Base-by-base conservation (phyloP, 2,329 filamentous ascomycete genomes). In the Penicillium psychrosexuale region DNA sequence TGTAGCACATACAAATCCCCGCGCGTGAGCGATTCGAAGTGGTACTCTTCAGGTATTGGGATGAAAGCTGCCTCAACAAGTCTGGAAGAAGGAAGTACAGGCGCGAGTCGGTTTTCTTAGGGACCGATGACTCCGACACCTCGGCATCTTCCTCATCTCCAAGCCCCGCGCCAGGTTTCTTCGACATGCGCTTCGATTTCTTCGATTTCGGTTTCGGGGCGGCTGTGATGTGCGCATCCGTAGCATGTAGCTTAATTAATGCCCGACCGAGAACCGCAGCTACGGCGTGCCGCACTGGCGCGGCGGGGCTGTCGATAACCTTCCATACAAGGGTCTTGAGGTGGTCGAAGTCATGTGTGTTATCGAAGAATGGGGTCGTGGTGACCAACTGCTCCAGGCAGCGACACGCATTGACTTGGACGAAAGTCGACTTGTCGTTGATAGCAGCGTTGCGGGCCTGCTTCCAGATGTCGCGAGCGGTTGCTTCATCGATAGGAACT, bases 401-500 rank as follows among this genome's bases (percentile, higher is more conserved):
- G 61, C 85, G 85, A 66, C 89, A 95, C 8, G 90, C 89, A 53
- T 85, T 84, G 15, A 88, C 82, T 69, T 96, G 85, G 8, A 93
- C 91, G 33, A 96, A 80, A 3, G 85, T 81, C 4, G 91, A 89
- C 73, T 94, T 97, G 72, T 99, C 95, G 56, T 80, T 81, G 0
- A 85, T 81, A 28, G 88, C 88, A 63, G 88, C 82, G 72, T 82
- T 90, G 59, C 94, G 86, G 27, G 86, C 88, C 70, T 93, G 89
- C 73, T 97, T 99, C 91, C 91, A 97, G 15, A 95, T 84, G 70
- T 97, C 92, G 67, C 91, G 85, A n/a, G 89, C 89, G 36, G 92
- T 80, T 51, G 78, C 80, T 72, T 99, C 94, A 64, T 99, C 94
- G 65, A 93, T 81, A 57, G 90, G 91, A 5, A 81, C 80, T 52